Percentiles rank a stretch among this genome's conserved stretches.
Conservation (phyloP, 768 basidiomycete species). For the Xerocomus brunneocitrinus region DNA sequence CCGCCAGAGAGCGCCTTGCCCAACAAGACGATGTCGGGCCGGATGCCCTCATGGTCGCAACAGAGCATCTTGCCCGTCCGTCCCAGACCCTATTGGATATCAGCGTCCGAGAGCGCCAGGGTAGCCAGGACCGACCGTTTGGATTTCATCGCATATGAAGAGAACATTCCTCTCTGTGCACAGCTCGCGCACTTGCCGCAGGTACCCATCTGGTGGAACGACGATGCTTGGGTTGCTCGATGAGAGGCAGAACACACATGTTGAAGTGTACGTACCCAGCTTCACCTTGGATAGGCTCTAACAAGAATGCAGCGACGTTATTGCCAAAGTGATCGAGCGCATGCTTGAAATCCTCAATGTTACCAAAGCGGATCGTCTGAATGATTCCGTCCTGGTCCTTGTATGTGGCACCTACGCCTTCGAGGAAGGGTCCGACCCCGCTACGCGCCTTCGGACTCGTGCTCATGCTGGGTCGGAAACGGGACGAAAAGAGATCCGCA, state of each 20-base stretch:
- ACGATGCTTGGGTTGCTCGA: slow-evolving; percentile 58
- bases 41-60: slow-evolving; percentile 79
- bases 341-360: slow-evolving; percentile 75
- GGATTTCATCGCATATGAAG: slow-evolving; percentile 96
- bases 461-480: slow-evolving; percentile 60
- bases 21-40: slow-evolving; percentile 88
- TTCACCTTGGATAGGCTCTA: slow-evolving; percentile 98
- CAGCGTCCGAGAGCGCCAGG: background rate
- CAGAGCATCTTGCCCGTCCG: slow-evolving; percentile 94
- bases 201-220: slow-evolving; percentile 85
- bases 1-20: slow-evolving; percentile 98
- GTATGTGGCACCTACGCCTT: slow-evolving; percentile 78
- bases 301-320: slow-evolving; percentile 85
- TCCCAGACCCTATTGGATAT: slow-evolving; percentile 63
- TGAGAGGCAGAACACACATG: background rate
- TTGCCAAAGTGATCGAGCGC: slow-evolving; percentile 79
- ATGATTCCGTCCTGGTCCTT: slow-evolving; percentile 44
- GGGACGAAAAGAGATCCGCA: background rate
- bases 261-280: slow-evolving; percentile 64
- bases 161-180: slow-evolving; percentile 93
- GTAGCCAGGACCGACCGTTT: slow-evolving; percentile 56
- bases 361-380: slow-evolving; percentile 74
- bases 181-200: slow-evolving; percentile 67
- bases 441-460: slow-evolving; percentile 85
- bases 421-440: slow-evolving; percentile 90